Conservation (phyloP, 2,329 filamentous ascomycete species). For the Didymella keratinophila region DNA sequence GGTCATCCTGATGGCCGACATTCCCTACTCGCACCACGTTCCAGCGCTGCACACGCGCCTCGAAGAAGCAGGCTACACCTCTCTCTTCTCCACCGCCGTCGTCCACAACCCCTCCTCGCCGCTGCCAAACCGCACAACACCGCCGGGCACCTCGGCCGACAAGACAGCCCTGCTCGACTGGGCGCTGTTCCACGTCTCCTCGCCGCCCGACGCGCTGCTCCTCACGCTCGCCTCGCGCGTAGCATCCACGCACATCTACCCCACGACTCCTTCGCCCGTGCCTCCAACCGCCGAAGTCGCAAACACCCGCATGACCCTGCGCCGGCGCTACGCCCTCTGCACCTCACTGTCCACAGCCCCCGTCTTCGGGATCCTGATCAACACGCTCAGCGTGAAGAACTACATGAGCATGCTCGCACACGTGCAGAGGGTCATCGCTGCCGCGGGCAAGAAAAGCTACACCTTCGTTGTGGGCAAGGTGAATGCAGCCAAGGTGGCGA, state of each 20-base stretch:
- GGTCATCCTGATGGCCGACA: conserved; percentile 85
- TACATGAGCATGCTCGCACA: conserved; percentile 83
- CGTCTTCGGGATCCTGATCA: conserved; percentile 93
- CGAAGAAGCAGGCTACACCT: conserved; percentile 69
- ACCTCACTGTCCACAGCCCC: conserved; percentile 80
- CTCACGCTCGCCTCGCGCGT: conserved; percentile 87
- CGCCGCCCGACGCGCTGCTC: conserved; percentile 81
- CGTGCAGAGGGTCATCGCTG: conserved; percentile 74
- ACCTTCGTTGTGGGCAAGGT: conserved; percentile 96
- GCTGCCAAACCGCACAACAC: conserved; percentile 84
- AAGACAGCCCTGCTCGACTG: conserved; percentile 67
- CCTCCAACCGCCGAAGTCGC: conserved; percentile 53
- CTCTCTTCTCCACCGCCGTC: conserved; percentile 74
- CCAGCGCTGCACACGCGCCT: conserved; percentile 64
- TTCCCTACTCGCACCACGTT: conserved; percentile 84
- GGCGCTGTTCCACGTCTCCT: conserved; percentile 83
- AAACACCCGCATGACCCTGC: conserved; percentile 67
- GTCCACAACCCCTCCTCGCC: conserved; percentile 78
- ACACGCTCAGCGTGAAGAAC: conserved; percentile 90
- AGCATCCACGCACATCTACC: conserved; percentile 78
- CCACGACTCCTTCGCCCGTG: conserved; percentile 56
- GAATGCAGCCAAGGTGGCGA: conserved; percentile 93
- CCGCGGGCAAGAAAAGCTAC: conserved; percentile 91
- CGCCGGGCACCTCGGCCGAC: conserved; percentile 54
- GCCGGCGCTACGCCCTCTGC: conserved; percentile 87